These are phyloP conservation scores for Colletotrichum sp. DNA, from an alignment of 2,329 filamentous ascomycete species.

Conservation along the genomic window DNA sequence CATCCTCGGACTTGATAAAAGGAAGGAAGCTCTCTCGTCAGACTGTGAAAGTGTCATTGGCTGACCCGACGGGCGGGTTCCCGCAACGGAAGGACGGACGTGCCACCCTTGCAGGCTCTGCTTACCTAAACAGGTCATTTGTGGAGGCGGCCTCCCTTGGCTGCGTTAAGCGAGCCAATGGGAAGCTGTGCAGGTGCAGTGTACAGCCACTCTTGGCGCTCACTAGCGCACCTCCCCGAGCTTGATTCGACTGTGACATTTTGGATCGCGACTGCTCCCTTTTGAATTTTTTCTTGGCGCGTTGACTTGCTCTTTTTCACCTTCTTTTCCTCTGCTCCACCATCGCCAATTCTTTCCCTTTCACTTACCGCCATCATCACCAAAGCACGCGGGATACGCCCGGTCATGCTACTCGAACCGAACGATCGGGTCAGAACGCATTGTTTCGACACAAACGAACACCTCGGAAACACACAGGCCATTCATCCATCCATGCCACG, in stretches of 20 bases:
- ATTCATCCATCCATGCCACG: background rate
- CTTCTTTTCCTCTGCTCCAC: background rate
- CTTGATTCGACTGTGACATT: slow-evolving; percentile 14
- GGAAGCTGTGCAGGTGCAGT: background rate
- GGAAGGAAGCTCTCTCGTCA: background rate
- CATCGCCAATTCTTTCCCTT: background rate
- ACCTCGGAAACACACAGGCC: background rate
- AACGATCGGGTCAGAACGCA: background rate
- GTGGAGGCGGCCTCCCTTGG: background rate
- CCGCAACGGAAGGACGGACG: background rate
- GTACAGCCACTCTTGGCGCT: slow-evolving; percentile 15
- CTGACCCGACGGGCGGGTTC: background rate
- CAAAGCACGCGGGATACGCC: background rate
- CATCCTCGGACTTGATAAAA: background rate
- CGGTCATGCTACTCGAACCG: background rate
- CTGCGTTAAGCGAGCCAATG: background rate
- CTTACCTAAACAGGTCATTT: background rate
- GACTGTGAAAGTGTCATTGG: background rate
- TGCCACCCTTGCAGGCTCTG: background rate
- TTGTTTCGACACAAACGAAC: background rate
- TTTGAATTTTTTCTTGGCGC: background rate
- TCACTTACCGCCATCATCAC: background rate
- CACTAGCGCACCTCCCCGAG: background rate
- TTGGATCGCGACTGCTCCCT: background rate
- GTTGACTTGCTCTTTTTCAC: background rate